phyloP scores from a whole-genome alignment of 2,329 filamentous ascomycete genomes.

The Scopulariopsis brevicaulis region DNA sequence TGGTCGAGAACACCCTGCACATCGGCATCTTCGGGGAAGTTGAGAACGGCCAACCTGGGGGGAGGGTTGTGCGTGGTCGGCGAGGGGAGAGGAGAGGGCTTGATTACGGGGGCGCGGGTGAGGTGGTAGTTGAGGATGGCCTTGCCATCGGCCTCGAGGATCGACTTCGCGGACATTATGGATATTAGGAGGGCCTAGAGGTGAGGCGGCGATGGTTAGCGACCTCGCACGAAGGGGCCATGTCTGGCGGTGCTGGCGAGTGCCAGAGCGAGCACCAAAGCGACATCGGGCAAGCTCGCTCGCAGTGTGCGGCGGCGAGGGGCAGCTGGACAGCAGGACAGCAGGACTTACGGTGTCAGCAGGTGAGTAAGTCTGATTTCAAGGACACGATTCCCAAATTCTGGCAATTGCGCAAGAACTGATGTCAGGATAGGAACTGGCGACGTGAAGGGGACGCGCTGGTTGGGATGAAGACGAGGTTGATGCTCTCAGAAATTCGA shows the following conservation, averaged over 20 bases:
- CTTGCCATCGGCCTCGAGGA: constrained; percentile 99
- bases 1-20: constrained; percentile 81
- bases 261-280: background rate
- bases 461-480: background rate
- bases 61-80: constrained; percentile 85
- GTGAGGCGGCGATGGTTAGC: constrained; percentile 4
- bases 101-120: constrained; percentile 93
- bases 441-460: background rate
- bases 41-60: constrained; percentile 78
- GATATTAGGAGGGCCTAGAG: constrained; percentile 9
- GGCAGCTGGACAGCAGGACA: background rate
- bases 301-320: background rate
- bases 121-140: constrained; percentile 99
- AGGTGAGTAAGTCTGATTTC: background rate
- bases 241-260: background rate
- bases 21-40: constrained; percentile 83
- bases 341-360: background rate
- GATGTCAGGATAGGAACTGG: background rate
- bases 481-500: background rate
- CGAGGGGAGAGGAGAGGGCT: constrained; percentile 83
- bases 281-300: background rate
- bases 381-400: background rate
- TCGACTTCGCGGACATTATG: constrained; percentile 65
- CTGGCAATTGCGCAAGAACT: background rate
- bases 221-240: background rate